Evolutionary conservation across 208 protist species (phyloP).

Genomic region (Acanthamoeba triangularis): DNA sequence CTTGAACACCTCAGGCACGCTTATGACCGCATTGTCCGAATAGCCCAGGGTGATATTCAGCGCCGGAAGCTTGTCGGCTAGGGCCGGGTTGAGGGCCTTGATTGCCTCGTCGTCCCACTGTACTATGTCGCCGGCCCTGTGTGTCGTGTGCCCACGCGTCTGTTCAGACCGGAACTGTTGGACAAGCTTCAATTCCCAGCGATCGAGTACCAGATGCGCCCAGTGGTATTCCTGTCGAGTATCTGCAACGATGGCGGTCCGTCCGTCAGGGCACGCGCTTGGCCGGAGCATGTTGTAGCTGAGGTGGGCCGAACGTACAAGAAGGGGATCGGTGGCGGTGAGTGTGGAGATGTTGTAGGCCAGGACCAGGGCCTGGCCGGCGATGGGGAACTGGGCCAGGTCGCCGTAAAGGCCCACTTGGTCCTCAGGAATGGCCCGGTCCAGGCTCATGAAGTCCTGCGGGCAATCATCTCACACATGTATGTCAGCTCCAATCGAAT

Average conservation of each 20-base stretch:
- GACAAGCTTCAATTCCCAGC: no score
- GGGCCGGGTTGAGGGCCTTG: background rate
- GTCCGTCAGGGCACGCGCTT: background rate
- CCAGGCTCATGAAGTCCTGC: background rate
- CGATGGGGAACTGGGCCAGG: background rate
- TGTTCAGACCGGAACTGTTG: background rate
- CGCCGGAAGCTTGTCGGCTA: background rate
- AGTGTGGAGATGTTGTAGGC: background rate
- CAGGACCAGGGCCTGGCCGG: background rate
- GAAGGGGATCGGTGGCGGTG: background rate
- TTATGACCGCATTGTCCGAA: background rate
- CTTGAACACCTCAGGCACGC: background rate
- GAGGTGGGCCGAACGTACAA: background rate
- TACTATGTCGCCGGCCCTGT: background rate
- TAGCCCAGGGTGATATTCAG: background rate
- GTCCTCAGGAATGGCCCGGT: background rate
- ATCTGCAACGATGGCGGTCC: background rate
- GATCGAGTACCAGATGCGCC: background rate
- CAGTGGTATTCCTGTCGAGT: background rate
- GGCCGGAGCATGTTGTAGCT: background rate
- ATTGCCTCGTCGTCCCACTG: background rate
- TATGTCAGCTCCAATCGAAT: no score
- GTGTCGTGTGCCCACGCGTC: background rate
- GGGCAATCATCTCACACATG: background rate
- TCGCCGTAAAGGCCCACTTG: background rate